A percentile compares a stretch with the other conserved stretches of the same genome.
Conservation (phyloP, 352 stramenopile species). For the Globisporangium sylvaticum region DNA sequence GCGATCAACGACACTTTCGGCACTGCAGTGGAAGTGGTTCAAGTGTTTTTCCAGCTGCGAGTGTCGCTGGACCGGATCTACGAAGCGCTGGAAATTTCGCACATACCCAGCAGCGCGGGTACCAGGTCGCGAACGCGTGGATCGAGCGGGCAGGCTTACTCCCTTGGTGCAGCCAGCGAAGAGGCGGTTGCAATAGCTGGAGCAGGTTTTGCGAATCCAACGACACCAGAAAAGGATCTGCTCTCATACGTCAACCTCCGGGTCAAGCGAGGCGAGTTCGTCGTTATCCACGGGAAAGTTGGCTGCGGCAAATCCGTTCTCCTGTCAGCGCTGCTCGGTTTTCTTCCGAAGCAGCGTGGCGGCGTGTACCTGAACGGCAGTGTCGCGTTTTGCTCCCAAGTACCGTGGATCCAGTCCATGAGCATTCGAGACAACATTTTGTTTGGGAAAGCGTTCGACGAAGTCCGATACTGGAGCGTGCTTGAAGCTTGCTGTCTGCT, state of each 20-base stretch:
- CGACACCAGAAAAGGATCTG: slow-evolving; percentile 21
- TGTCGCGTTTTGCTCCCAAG: slow-evolving; percentile 87
- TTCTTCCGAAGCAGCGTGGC: slow-evolving; percentile 40
- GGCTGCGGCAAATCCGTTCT: slow-evolving; percentile 65
- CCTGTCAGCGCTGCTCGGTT: slow-evolving; percentile 42
- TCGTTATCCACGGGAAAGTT: slow-evolving; percentile 55
- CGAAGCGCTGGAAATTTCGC: slow-evolving; percentile 14
- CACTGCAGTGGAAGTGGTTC: slow-evolving; percentile 15
- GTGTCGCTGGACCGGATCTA: slow-evolving; percentile 30
- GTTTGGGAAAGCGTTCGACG: slow-evolving; percentile 85
- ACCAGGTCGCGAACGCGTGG: neutral
- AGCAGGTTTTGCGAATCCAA: slow-evolving; percentile 38
- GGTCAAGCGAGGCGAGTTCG: slow-evolving; percentile 40
- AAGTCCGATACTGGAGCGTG: slow-evolving; percentile 57
- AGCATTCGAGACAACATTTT: slow-evolving; percentile 97
- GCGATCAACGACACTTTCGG: slow-evolving; percentile 34
- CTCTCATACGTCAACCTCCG: slow-evolving; percentile 49
- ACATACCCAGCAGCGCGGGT: neutral
- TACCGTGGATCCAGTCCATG: slow-evolving; percentile 95
- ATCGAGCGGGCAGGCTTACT: slow-evolving; percentile 1
- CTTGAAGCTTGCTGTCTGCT: slow-evolving; percentile 54
- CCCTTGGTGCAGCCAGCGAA: neutral
- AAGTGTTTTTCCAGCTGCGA: slow-evolving; percentile 21
- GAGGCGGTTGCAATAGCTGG: slow-evolving; percentile 35
- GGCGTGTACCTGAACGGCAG: slow-evolving; percentile 32